phyloP scores from a whole-genome alignment of 495 filamentous ascomycete species.

The Chaetomidium leptoderma region DNA sequence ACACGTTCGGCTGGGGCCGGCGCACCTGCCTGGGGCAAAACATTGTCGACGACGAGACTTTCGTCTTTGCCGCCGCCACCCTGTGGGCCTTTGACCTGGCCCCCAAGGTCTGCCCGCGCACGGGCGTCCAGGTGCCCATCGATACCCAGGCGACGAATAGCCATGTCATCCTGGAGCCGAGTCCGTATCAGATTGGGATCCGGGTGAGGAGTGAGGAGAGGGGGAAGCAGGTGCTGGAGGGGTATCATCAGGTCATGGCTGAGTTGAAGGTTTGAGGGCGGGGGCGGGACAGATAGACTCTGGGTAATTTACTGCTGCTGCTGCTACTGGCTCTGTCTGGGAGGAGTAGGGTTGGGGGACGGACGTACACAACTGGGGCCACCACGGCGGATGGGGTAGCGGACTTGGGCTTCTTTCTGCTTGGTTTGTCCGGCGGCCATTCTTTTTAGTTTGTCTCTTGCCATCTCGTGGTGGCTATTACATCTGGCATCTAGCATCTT shows the following conservation, averaged over 20 bases:
- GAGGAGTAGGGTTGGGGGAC: neutral
- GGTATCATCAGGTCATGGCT: slow-evolving; percentile 32
- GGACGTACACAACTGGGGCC: too few species aligned
- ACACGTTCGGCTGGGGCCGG: slow-evolving; percentile 60
- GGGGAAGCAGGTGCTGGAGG: slow-evolving; percentile 32
- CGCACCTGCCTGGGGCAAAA: slow-evolving; percentile 59
- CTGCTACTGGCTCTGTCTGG: too few species aligned
- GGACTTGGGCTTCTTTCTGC: too few species aligned
- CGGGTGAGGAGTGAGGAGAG: slow-evolving; percentile 35
- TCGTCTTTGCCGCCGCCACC: slow-evolving; percentile 45
- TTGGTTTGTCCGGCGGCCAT: too few species aligned
- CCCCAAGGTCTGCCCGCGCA: slow-evolving; percentile 37
- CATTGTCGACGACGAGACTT: slow-evolving; percentile 57
- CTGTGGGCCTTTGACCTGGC: slow-evolving; percentile 50
- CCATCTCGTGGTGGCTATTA: too few species aligned
- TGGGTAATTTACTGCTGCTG: too few species aligned
- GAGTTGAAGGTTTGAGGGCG: slow-evolving; percentile 26
- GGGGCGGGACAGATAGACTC: neutral
- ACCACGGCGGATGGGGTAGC: too few species aligned
- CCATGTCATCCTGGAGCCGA: slow-evolving; percentile 48
- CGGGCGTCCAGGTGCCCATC: slow-evolving; percentile 41
- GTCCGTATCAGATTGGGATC: slow-evolving; percentile 39
- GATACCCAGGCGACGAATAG: slow-evolving; percentile 49
- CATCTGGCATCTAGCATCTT: too few species aligned
- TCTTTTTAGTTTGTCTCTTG: too few species aligned